Base-by-base conservation (phyloP, 1,139 yeast genomes). In the Pichia norvegensis region DNA sequence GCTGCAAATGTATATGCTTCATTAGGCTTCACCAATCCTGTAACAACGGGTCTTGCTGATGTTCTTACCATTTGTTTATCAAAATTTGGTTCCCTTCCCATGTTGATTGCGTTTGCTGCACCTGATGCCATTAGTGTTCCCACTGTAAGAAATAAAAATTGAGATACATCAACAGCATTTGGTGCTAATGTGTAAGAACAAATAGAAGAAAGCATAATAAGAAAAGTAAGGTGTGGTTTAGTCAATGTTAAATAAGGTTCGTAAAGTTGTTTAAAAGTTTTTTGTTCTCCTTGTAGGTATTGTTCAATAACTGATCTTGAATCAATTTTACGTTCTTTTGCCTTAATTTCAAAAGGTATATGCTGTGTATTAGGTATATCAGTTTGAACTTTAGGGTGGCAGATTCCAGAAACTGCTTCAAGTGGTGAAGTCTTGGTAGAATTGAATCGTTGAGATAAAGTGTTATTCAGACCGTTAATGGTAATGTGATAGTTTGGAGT, bases 161-260 rank as follows among this genome's bases (percentile, higher is more conserved):
- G 82, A 11, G 78, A 69, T 1, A 92, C 64, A 1, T 95, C 79
- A 0, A 80, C 81, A 2, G 90, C 79, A 53, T 75, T 74, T 1
- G 98, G 98, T 0, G 96, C 86, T 31, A 92, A 69, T 0, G 97
- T 97, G 60, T 92, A 92, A 0, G 97, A 84, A 50, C 97, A 87
- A 58, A 92, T 87, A 1, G 96, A 85, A 47, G 96, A 85, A 22
- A 92, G 70, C 58, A 94, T 95, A 6, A 92, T 96, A 40, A 94
- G 68, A 8, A 90, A 78, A 0, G 97, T 86, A 45, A 92, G 72
- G 48, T 88, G 76, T 16, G 99, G 98, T 64, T 92, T 92, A 2
- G 96, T 79, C 21, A 92, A 72, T 53, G 87, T 87, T 19, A 87
- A 54, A 58, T 86, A 88, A 1, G 88, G 84, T 20, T 72, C 72